phyloP scores from a whole-genome alignment of 768 basidiomycete species.

The Boletus eberwhitei region DNA sequence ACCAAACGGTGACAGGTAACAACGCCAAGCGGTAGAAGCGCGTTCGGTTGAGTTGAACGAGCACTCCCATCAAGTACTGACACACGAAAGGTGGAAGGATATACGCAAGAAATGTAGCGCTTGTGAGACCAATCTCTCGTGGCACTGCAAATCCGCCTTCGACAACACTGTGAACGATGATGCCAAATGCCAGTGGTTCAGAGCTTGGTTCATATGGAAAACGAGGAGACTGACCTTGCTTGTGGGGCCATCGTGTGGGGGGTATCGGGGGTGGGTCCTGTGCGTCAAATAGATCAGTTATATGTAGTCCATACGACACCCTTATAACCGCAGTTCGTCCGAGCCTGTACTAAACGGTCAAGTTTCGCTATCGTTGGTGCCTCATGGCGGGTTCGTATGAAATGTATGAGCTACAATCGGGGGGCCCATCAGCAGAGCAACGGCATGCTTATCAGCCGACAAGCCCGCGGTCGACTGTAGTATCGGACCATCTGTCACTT shows the following conservation, averaged over 20 bases:
- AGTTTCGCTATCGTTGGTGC: too few species aligned
- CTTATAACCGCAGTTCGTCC: too few species aligned
- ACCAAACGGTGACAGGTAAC: constrained; percentile 45
- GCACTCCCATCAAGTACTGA: constrained; percentile 52
- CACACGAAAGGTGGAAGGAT: constrained; percentile 42
- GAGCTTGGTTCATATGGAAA: not conserved
- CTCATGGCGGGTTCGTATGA: too few species aligned
- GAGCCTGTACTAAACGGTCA: too few species aligned
- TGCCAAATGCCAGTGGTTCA: not conserved
- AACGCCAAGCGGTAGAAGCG: constrained; percentile 43
- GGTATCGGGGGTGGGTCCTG: too few species aligned
- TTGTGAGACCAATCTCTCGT: constrained; percentile 5
- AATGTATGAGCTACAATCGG: too few species aligned
- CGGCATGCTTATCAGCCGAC: too few species aligned
- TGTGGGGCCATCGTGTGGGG: not conserved
- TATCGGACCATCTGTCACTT: too few species aligned
- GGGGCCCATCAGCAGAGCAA: too few species aligned
- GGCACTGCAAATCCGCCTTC: constrained; percentile 5
- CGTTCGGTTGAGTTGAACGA: constrained; percentile 48
- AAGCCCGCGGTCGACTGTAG: too few species aligned
- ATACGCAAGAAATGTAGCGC: constrained; percentile 30
- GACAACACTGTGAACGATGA: not conserved
- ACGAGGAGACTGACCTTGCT: constrained; percentile 1
- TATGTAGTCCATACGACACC: too few species aligned
- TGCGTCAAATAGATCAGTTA: too few species aligned